These are phyloP conservation scores for Zea mays DNA, from an alignment of 176 grass and related monocot genomes.

Conservation along the genomic window Zm-B73-REFERENCE-NAM-5.0 NC_050105.1:149834501-149835000, in stretches of 20 bases:
- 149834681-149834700: no score
- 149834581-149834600: not conserved
- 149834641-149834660: not conserved
- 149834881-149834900: slow-evolving; percentile 34
- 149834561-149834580: not conserved
- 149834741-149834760: no score
- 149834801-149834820: slow-evolving; percentile 61
- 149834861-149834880: slow-evolving; percentile 30
- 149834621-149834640: not conserved
- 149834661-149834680: no score
- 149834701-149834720: no score
- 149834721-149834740: no score
- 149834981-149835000: slow-evolving; percentile 73
- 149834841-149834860: slow-evolving; percentile 8
- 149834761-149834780: no score
- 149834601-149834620: not conserved
- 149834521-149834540: not conserved
- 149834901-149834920: slow-evolving; percentile 51
- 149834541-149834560: not conserved
- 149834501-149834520: not conserved
- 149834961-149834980: slow-evolving; percentile 74
- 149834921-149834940: slow-evolving; percentile 67
- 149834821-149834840: slow-evolving; percentile 55
- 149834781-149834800: no score
- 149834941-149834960: slow-evolving; percentile 74